Base-by-base conservation (phyloP, 1,139 yeast species). In the Candida sp. region DNA sequence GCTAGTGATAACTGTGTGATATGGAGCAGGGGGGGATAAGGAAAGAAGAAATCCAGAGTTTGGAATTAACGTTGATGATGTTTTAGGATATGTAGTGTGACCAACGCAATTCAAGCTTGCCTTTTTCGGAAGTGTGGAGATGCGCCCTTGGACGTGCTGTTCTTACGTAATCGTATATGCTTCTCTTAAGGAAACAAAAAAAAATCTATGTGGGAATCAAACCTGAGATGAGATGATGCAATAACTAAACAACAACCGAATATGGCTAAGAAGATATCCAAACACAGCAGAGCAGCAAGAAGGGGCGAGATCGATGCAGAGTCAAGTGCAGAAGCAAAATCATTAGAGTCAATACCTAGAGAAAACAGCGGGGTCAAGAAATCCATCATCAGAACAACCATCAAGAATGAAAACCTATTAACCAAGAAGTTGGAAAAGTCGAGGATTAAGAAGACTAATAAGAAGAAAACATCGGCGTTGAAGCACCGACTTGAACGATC, bases 241-340 rank as follows among this genome's bases (percentile, higher is more conserved):
- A 17, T 1, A 17, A 17, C 2, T 2, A 17, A 17, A 17, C 17
- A 17, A 25, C n/a, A n/a, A 7, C 6, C 8, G 26, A 33, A 6
- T 9, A 43, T 44, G 47, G 47, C 47, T n/a, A 44, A 44, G 27
- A 44, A 44, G 22, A 28, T 85, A 32, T 85, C 91, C 9, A 87
- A 86, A 58, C 85, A 80, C 56, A 85, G 92, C 45, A 81, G 94
- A 72, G 92, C 92, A 4, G 93, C 94, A 3, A 83, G 93, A 70
- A 78, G 91, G 65, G 88, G 86, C 3, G 77, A 74, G 49, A 68
- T 72, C 34, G 74, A 68, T 11, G 46, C 42, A 5, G 77, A 69
- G 22, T 69, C 72, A 5, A 63, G 61, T 5, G 68, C 60, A 23
- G 88, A 83, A 57, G 78, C 79, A 9, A 79, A 75, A 55, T 77